Base-by-base conservation (phyloP, 2,329 filamentous ascomycete species). In the Venturia carpophila region DNA sequence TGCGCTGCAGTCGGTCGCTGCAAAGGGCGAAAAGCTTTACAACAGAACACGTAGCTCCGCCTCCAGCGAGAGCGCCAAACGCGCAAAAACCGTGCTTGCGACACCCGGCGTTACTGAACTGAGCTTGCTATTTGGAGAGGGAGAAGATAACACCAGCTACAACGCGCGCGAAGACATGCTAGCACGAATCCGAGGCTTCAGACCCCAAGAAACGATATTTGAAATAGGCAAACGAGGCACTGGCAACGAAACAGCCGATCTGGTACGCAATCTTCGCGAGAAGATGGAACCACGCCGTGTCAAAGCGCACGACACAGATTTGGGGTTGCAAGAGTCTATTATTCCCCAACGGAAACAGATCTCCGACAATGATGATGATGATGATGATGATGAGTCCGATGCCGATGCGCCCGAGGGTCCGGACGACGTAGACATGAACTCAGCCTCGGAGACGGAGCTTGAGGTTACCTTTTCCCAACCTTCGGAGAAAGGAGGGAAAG, bases 201-300 rank as follows among this genome's bases (percentile, higher is more conserved):
- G 91, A 70, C 94, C 95, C 0, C 82, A 87, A 55, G 94, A 99
- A 76, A 97, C 93, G 0, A 91, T 99, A n/a, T 99, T 99, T 70
- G 94, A 99, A 75, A 87, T 97, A 68, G 89, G 90, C 7, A 65
- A 88, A 69, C 84, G 87, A 67, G 88, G 87, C 69, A 81, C 76
- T 2, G 81, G 80, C 1, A 80, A 80, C 61, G 86, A 88, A 72
- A 87, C 89, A 7, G 88, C 87, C 1, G 88, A 91, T 67, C 80
- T 93, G 41, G 91, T 94, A 85, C 87, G 86, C 70, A 83, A 86
- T 60, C 83, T 89, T 72, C 84, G 88, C 71, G 84, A 84, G 73
- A 87, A 61, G 17, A 61, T 61, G 39, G 42, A 42, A 10, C 60
- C 60, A 34, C 34, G 27, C 21, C 60, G 60, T 3, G 42, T 45